These are phyloP conservation scores for Cryptococcus wingfieldii DNA, from an alignment of 1,284 basidiomycete species.

Conservation along the genomic window DNA sequence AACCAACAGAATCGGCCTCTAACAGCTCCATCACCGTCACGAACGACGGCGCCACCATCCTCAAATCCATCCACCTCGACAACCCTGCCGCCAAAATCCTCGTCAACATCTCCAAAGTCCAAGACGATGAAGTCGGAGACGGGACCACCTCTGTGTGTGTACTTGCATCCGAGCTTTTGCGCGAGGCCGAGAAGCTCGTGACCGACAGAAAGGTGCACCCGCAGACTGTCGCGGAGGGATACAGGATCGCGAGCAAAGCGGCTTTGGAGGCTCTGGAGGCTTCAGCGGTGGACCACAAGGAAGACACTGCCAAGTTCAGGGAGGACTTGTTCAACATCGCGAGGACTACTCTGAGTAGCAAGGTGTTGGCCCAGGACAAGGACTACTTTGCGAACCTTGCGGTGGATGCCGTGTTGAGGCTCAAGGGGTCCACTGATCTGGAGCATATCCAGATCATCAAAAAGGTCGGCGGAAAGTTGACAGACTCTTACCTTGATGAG, in stretches of 20 bases:
- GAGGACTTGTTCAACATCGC: constrained; percentile 95
- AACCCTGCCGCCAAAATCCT: constrained; percentile 99
- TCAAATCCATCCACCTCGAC: constrained; percentile 95
- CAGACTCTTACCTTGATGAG: constrained; percentile 97
- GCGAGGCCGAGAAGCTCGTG: constrained; percentile 95
- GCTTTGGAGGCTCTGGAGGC: constrained; percentile 79
- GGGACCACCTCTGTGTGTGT: constrained; percentile 95
- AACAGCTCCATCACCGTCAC: constrained; percentile 94
- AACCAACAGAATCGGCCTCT: constrained; percentile 72
- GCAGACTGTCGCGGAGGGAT: constrained; percentile 99
- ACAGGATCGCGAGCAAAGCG: constrained; percentile 82
- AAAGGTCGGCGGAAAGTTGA: constrained; percentile 97
- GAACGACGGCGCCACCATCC: constrained; percentile 97
- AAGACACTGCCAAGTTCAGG: constrained; percentile 71
- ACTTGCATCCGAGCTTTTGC: constrained; percentile 81
- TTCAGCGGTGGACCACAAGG: constrained; percentile 74
- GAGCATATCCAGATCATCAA: constrained; percentile 99
- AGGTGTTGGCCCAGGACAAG: constrained; percentile 96
- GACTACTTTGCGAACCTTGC: constrained; percentile 98
- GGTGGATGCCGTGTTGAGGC: constrained; percentile 89
- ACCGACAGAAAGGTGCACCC: constrained; percentile 84
- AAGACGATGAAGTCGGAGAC: constrained; percentile 98
- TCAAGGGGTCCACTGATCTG: constrained; percentile 92
- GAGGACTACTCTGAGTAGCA: constrained; percentile 90
- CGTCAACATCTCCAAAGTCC: constrained; percentile 99